A percentile compares a stretch with the other conserved stretches of the same genome.
These are phyloP conservation scores for Pyrus betulifolia DNA, from an alignment of 306 rosid genomes.

Conservation along the genomic window DNA sequence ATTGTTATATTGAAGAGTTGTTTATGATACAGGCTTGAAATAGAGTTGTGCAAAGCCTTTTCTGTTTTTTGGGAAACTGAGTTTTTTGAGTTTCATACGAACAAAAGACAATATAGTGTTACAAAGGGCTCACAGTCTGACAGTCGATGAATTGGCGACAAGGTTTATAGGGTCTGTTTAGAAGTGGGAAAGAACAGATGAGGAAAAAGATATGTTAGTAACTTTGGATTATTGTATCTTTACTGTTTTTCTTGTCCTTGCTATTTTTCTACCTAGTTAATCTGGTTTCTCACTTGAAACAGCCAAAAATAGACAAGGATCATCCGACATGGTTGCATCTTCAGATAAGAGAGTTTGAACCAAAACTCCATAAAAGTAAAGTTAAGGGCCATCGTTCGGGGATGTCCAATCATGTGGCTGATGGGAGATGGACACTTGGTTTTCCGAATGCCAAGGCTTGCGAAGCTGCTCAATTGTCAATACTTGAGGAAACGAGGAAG, in stretches of 20 bases:
- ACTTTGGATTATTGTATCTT: slow-evolving; percentile 1
- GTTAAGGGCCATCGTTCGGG: slow-evolving; percentile 24
- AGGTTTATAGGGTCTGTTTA: too few relatives aligned
- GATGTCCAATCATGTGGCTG: slow-evolving; percentile 33
- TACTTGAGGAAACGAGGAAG: slow-evolving; percentile 53
- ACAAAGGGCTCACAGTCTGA: neutral
- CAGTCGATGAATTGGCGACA: neutral
- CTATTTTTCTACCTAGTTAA: neutral
- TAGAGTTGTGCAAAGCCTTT: neutral
- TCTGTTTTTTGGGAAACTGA: neutral
- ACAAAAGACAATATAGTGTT: neutral
- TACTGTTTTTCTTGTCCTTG: neutral
- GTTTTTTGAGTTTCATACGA: neutral
- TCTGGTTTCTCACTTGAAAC: slow-evolving; percentile 21
- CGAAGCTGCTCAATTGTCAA: slow-evolving; percentile 43
- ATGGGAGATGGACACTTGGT: slow-evolving; percentile 86
- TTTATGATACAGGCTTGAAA: neutral
- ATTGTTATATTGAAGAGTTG: neutral
- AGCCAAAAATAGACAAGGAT: slow-evolving; percentile 58
- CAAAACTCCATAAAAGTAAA: slow-evolving; percentile 30
- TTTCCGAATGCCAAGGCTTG: slow-evolving; percentile 57
- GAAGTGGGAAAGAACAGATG: too few relatives aligned
- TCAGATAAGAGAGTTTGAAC: slow-evolving; percentile 60
- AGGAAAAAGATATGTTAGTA: neutral
- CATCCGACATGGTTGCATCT: slow-evolving; percentile 81